Conservation (phyloP, 495 filamentous ascomycete species). For the Rostrohypoxylon terebratum region DNA sequence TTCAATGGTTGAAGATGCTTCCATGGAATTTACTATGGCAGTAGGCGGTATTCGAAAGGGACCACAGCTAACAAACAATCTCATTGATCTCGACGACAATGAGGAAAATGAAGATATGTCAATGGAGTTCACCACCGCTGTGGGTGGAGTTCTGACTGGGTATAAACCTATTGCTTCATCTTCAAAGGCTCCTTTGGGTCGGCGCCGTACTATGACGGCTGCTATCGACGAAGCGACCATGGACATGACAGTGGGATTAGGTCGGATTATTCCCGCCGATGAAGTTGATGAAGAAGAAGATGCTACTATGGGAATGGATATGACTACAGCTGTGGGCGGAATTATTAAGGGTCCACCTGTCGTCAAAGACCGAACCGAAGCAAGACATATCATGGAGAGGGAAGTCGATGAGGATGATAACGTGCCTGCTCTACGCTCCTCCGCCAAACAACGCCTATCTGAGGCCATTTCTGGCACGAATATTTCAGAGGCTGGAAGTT, state of each 20-base stretch:
- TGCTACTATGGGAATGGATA: conserved; percentile 68
- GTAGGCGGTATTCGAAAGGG: conserved; percentile 70
- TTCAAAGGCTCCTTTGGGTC: conserved; percentile 36
- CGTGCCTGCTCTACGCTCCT: conserved; percentile 65
- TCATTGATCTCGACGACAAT: conserved; percentile 42
- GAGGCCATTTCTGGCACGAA: conserved; percentile 57
- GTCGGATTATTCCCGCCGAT: conserved; percentile 68
- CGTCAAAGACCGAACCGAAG: conserved; percentile 59
- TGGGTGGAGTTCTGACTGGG: conserved; percentile 71
- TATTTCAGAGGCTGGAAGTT: conserved; percentile 70
- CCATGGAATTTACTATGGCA: conserved; percentile 79
- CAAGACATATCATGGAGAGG: conserved; percentile 69
- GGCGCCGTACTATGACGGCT: conserved; percentile 48
- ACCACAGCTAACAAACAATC: conserved; percentile 41
- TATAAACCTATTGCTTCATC: conserved; percentile 46
- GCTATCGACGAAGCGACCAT: conserved; percentile 61
- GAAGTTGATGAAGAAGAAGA: conserved; percentile 61
- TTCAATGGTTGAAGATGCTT: conserved; percentile 61
- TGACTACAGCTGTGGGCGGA: conserved; percentile 68
- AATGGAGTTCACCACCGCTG: conserved; percentile 82
- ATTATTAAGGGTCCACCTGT: conserved; percentile 58
- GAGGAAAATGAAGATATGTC: conserved; percentile 75
- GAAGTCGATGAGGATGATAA: conserved; percentile 67
- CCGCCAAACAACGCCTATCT: conserved; percentile 51
- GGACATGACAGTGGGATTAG: conserved; percentile 80